Conservation (phyloP, 78 protist species). For the Monosiga brevicollis region DNA sequence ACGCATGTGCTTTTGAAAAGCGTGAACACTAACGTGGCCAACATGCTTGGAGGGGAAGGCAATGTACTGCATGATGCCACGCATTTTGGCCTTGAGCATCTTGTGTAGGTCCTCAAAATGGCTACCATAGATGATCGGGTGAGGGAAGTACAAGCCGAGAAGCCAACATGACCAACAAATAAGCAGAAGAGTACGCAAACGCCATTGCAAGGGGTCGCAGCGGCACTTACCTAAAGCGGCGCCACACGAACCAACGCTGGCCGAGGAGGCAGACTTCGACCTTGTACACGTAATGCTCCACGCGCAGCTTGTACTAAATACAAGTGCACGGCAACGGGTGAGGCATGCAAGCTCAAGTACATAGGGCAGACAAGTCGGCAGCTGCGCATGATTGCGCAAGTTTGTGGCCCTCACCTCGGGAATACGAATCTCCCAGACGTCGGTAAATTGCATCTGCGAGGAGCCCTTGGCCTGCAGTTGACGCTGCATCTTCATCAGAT, state of each 20-base stretch:
- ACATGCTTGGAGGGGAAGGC: not conserved
- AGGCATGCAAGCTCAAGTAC: not conserved
- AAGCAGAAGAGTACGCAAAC: no score
- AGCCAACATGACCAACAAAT: no score
- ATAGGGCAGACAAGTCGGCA: not conserved
- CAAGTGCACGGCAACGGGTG: not conserved
- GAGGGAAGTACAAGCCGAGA: no score
- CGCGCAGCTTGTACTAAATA: not conserved
- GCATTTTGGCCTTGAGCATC: not conserved
- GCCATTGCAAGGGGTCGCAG: no score
- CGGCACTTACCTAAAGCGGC: not conserved
- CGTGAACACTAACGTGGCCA: no score
- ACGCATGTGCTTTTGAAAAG: no score
- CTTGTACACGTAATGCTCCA: not conserved
- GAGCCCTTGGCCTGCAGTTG: not conserved
- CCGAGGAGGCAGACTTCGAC: not conserved
- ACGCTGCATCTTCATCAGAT: not conserved
- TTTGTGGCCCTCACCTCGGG: not conserved
- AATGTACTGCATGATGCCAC: not conserved
- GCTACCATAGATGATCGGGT: not conserved
- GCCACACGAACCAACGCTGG: not conserved
- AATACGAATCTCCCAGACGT: not conserved
- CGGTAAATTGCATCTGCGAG: not conserved
- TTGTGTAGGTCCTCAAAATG: not conserved
- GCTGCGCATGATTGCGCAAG: not conserved